A percentile compares a stretch with the other conserved stretches of the same genome.
These are phyloP conservation scores for Letharia lupina DNA, from an alignment of 495 filamentous ascomycete genomes.

Conservation along the genomic window DNA sequence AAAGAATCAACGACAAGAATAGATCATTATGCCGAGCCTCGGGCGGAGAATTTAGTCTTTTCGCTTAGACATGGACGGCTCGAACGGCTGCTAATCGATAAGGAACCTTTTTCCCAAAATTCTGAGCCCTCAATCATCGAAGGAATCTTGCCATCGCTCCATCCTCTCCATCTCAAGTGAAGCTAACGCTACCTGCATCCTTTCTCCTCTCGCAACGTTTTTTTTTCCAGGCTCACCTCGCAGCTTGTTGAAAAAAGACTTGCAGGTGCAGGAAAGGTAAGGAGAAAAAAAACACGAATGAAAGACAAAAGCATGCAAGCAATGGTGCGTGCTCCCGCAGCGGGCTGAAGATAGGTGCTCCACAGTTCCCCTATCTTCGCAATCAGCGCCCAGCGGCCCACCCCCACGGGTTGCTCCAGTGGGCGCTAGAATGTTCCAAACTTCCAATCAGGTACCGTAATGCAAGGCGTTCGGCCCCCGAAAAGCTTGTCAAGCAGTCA, in stretches of 20 bases:
- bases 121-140: too few relatives aligned
- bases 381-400: not conserved
- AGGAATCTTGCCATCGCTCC: too few relatives aligned
- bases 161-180: not conserved
- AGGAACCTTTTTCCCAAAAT: not conserved
- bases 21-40: not conserved
- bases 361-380: not conserved
- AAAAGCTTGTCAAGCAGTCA: conserved; percentile 11
- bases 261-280: not conserved
- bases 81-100: conserved; percentile 7
- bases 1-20: too few relatives aligned
- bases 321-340: not conserved
- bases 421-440: conserved; percentile 14
- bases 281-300: conserved; percentile 1
- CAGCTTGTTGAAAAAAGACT: not conserved
- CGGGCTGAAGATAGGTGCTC: not conserved
- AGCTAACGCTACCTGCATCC: not conserved
- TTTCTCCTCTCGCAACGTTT: not conserved
- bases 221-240: not conserved
- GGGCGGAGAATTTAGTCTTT: conserved; percentile 2
- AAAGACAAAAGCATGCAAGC: not conserved
- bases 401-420: not conserved
- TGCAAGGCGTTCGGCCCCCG: not conserved
- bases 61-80: not conserved
- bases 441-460: conserved; percentile 17